A percentile compares a stretch with the other conserved stretches of the same genome.
These are phyloP conservation scores for Nemophila menziesii DNA, from an alignment of 257 asterid species.

Conservation along the genomic window DNA sequence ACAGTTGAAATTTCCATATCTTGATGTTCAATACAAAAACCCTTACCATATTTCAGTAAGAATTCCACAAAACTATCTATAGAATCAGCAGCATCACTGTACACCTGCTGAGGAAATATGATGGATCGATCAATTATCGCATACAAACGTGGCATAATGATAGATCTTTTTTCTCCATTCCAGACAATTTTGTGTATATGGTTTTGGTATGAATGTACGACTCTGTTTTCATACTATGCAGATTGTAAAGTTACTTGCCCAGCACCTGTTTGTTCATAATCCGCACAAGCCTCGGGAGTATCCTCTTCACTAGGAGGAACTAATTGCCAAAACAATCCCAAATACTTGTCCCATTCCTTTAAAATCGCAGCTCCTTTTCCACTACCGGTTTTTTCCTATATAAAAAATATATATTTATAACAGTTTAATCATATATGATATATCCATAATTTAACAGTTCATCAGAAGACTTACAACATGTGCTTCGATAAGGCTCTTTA, in stretches of 20 bases:
- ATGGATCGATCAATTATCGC: too few relatives aligned
- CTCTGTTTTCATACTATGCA: constrained; percentile 23
- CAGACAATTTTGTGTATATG: neutral
- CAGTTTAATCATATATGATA: neutral
- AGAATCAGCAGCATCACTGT: constrained; percentile 19
- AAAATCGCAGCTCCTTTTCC: constrained; percentile 61
- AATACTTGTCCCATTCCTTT: constrained; percentile 76
- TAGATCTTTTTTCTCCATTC: neutral
- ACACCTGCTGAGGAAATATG: constrained; percentile 14
- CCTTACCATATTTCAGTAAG: neutral
- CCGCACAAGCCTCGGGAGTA: constrained; percentile 84
- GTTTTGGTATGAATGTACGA: neutral
- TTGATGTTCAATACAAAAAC: constrained; percentile 3
- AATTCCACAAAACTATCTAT: neutral
- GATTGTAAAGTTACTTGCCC: constrained; percentile 62
- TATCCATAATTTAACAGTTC: neutral
- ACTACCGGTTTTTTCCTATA: constrained; percentile 92
- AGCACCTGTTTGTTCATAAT: constrained; percentile 49
- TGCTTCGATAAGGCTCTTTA: constrained; percentile 81
- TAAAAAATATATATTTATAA: too few relatives aligned
- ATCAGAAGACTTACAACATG: constrained; percentile 70
- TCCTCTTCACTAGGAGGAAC: constrained; percentile 99
- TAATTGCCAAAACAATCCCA: constrained; percentile 87
- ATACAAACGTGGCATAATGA: constrained; percentile 4
- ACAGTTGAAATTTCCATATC: constrained; percentile 3